These are phyloP conservation scores for Zanthoxylum bungeanum DNA, from an alignment of 345 rosid genomes.

Conservation along the genomic window DNA sequence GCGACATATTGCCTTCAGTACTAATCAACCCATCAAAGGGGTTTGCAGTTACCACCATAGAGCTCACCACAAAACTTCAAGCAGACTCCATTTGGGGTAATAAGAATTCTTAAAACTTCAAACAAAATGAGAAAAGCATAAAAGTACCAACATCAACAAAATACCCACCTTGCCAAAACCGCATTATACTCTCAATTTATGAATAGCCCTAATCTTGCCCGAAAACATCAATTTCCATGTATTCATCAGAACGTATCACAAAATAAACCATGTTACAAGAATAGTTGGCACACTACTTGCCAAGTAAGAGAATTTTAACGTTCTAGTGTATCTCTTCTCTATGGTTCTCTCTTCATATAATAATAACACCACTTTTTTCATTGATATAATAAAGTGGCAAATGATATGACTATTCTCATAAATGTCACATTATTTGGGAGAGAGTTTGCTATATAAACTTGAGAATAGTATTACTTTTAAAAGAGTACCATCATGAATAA, in stretches of 20 bases:
- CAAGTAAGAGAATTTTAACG: neutral
- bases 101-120: neutral
- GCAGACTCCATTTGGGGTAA: neutral
- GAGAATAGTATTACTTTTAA: neutral
- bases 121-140: neutral
- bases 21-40: neutral
- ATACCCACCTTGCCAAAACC: neutral
- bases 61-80: neutral
- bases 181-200: neutral
- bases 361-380: neutral
- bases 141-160: neutral
- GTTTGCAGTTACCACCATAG: neutral
- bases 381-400: neutral
- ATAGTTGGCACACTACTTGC: neutral
- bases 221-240: neutral
- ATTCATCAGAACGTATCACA: neutral
- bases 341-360: neutral
- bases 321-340: neutral
- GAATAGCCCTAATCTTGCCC: neutral
- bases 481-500: neutral
- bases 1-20: neutral
- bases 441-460: neutral
- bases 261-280: neutral
- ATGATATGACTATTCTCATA: neutral
- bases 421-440: neutral